Evolutionary conservation across 768 basidiomycete genomes (phyloP), one percentile per base, ranked within the genome.

Genomic region (Xerocomus potaroensis): DNA sequence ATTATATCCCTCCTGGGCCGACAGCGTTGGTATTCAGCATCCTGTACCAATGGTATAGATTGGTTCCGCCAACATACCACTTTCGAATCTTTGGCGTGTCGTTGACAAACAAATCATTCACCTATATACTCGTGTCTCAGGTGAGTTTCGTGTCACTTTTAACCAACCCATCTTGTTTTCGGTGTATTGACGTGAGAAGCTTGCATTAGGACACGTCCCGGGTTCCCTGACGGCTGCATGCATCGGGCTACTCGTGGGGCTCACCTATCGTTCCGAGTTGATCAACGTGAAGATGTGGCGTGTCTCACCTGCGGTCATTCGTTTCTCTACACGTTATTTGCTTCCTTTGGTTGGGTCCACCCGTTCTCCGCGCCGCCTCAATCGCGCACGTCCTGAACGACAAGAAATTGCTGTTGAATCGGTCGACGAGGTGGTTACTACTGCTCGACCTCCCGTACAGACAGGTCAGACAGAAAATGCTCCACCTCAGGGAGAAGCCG

Each of bases 201-300:
- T 92, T 38, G 79, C 82, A 4, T 65, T 88, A 27, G 80, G 79
- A 16, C 79, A 80, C 19, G 62, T 80, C 10, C 90, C 89, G 1
- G 74, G 81, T 3, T 89, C 90, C 7, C 65, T 76, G 8, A 70
- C 79, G 1, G 76, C 80, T 3, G 77, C 85, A 1, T 50, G 75
- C 22, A 66, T 88, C 27, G 92, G 92, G 19, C 49, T 91, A 7
- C 52, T 86, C 8, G 69, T 79, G 6, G 91, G 92, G 1, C 79
- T 83, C 56, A 69, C 91, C 29, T 95, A 94, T 62, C 84, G 91
- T 31, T 85, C 91, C 8, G 91, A 93, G 60, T 59, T 91, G 14
- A 76, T 87, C 15, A 80, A 80, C 44, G 74, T 93, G 41, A 92
- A 93, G 58, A 66, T 76, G 3, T 94, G 90, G 72, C 81, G 92